These are phyloP conservation scores for Hypoxylon sp. DNA, from an alignment of 2,329 filamentous ascomycete species.

Conservation along the genomic window DNA sequence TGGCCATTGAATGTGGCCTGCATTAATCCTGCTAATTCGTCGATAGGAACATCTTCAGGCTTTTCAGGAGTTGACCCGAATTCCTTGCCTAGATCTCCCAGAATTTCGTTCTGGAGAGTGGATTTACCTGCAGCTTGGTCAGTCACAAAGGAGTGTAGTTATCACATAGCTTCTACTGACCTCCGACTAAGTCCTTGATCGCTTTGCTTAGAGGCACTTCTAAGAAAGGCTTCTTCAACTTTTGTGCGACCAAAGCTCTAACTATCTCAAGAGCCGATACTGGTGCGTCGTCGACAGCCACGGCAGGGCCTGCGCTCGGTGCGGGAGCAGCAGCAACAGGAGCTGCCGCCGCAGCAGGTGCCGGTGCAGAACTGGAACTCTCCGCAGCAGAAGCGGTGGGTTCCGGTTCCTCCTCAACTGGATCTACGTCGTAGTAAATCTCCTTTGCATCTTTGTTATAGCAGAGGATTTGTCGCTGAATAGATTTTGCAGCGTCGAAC, in stretches of 20 bases:
- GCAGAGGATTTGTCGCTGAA: slow-evolving; percentile 97
- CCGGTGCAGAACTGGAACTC: slow-evolving; percentile 56
- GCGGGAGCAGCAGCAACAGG: slow-evolving; percentile 68
- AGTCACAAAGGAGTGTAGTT: slow-evolving; percentile 16
- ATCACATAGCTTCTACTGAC: slow-evolving; percentile 64
- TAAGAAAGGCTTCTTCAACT: slow-evolving; percentile 91
- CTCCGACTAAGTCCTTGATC: slow-evolving; percentile 98
- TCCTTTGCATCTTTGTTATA: slow-evolving; percentile 99
- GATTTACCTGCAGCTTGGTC: slow-evolving; percentile 79
- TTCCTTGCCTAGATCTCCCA: slow-evolving; percentile 97
- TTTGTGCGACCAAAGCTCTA: slow-evolving; percentile 90
- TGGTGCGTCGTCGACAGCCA: slow-evolving; percentile 85
- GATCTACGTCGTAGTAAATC: slow-evolving; percentile 99
- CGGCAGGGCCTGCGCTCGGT: slow-evolving; percentile 85
- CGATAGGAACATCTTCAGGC: slow-evolving; percentile 95
- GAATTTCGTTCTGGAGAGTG: slow-evolving; percentile 97
- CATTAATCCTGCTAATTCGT: slow-evolving; percentile 95
- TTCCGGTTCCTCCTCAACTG: slow-evolving; percentile 88
- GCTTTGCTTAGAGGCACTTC: slow-evolving; percentile 96
- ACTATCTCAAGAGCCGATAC: slow-evolving; percentile 92
- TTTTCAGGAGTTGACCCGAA: slow-evolving; percentile 98
- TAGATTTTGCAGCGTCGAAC: slow-evolving; percentile 95
- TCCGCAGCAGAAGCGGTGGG: slow-evolving; percentile 63
- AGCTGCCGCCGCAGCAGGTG: slow-evolving; percentile 64
- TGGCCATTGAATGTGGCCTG: slow-evolving; percentile 99